phyloP scores from a whole-genome alignment of 768 basidiomycete species.

The Kwoniella botswanensis region DNA sequence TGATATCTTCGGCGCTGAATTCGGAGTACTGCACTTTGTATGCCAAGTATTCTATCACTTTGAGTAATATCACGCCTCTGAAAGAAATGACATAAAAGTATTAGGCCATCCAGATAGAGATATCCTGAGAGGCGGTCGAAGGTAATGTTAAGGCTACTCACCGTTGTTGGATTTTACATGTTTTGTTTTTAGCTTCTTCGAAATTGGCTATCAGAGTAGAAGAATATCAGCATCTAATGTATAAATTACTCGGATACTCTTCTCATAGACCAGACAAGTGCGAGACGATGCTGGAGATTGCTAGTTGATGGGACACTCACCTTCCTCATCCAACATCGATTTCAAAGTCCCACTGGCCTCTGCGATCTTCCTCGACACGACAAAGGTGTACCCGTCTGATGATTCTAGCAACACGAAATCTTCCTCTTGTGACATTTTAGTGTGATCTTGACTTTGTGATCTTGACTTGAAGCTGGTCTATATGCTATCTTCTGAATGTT shows the following conservation, averaged over 20 bases:
- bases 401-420: slow-evolving; percentile 51
- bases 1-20: slow-evolving; percentile 73
- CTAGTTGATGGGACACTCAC: slow-evolving; percentile 59
- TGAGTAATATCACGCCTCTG: slow-evolving; percentile 75
- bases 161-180: slow-evolving; percentile 75
- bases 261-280: neutral
- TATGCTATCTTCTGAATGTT: too few species aligned
- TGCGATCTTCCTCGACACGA: slow-evolving; percentile 76
- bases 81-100: neutral
- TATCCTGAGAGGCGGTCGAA: neutral
- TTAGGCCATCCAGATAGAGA: neutral
- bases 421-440: slow-evolving; percentile 29
- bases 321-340: slow-evolving; percentile 75
- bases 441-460: neutral
- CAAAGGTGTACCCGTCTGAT: slow-evolving; percentile 76
- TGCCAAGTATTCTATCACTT: slow-evolving; percentile 84
- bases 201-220: slow-evolving; percentile 66
- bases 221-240: neutral
- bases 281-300: neutral
- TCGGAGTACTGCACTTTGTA: slow-evolving; percentile 81
- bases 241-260: neutral
- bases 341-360: slow-evolving; percentile 78
- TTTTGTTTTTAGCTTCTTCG: slow-evolving; percentile 73
- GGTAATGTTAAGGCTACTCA: slow-evolving; percentile 44
- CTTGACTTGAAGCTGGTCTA: neutral